Evolutionary conservation across 2,329 filamentous ascomycete genomes (phyloP).

Genomic region (Talaromyces sp.): DNA sequence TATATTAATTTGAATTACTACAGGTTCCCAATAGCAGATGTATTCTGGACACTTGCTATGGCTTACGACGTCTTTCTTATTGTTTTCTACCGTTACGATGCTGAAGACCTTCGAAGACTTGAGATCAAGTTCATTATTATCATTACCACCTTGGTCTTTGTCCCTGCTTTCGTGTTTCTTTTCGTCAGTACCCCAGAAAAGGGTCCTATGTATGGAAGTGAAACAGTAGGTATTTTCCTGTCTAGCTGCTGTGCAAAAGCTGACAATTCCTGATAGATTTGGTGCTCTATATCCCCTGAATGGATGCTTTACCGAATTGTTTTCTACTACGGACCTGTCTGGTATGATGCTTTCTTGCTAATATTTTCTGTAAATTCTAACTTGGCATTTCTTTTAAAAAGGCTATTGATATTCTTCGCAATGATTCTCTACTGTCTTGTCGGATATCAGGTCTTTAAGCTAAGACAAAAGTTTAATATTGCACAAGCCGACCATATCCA

Average conservation of each 20-base stretch:
- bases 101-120: constrained; percentile 23
- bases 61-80: constrained; percentile 32
- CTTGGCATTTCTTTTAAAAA: constrained; percentile 3
- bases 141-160: constrained; percentile 26
- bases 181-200: constrained; percentile 26
- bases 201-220: constrained; percentile 32
- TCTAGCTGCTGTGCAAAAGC: background rate
- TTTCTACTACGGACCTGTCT: constrained; percentile 33
- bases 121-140: constrained; percentile 26
- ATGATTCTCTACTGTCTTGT: constrained; percentile 21
- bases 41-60: constrained; percentile 35
- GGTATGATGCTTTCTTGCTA: constrained; percentile 16
- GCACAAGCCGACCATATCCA: constrained; percentile 23
- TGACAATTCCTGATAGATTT: constrained; percentile 20
- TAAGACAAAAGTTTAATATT: constrained; percentile 26
- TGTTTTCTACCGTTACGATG: constrained; percentile 30
- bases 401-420: constrained; percentile 23
- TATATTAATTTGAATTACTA: background rate
- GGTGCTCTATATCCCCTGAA: constrained; percentile 33
- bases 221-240: constrained; percentile 22
- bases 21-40: constrained; percentile 35
- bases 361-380: background rate
- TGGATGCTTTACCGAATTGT: constrained; percentile 32
- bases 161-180: constrained; percentile 30
- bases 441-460: constrained; percentile 27